Conservation (phyloP, 2,329 filamentous ascomycete genomes). For the Pseudogymnoascus sp. region DNA sequence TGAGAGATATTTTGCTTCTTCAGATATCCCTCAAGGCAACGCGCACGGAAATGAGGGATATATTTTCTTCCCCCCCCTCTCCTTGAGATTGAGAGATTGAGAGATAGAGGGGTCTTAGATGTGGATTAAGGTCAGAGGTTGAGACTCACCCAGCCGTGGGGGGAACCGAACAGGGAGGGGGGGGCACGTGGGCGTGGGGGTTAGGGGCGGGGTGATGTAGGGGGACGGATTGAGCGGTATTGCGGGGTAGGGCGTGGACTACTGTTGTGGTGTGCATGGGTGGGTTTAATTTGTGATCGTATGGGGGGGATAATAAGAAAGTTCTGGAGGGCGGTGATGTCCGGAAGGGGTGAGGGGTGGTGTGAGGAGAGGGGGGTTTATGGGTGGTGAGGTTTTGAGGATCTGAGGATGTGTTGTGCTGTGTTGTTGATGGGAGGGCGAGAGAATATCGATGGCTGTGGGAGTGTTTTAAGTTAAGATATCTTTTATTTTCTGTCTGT, state of each 20-base stretch:
- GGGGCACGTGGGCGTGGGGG: neutral
- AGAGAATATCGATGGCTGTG: neutral
- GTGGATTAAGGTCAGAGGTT: too few relatives aligned
- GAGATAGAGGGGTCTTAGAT: too few relatives aligned
- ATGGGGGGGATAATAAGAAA: neutral
- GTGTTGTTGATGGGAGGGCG: neutral
- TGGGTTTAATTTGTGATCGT: neutral
- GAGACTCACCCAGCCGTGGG: neutral
- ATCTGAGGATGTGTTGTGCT: too few relatives aligned
- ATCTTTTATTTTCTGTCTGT: neutral
- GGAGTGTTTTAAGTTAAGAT: neutral
- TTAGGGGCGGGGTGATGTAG: neutral
- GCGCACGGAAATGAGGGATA: too few relatives aligned
- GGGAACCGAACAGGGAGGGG: neutral
- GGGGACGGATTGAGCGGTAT: neutral
- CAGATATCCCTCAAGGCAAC: too few relatives aligned
- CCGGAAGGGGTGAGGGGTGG: neutral
- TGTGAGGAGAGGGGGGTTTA: neutral
- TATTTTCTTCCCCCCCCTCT: too few relatives aligned
- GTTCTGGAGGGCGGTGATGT: neutral
- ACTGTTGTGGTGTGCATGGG: too few relatives aligned
- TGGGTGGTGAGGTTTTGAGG: neutral
- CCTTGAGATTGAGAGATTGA: too few relatives aligned
- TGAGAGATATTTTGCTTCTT: neutral
- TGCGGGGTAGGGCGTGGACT: neutral